Percentiles rank a stretch among this genome's conserved stretches.
phyloP scores from a whole-genome alignment of 495 filamentous ascomycete species.

The Lophiotrema nucula region DNA sequence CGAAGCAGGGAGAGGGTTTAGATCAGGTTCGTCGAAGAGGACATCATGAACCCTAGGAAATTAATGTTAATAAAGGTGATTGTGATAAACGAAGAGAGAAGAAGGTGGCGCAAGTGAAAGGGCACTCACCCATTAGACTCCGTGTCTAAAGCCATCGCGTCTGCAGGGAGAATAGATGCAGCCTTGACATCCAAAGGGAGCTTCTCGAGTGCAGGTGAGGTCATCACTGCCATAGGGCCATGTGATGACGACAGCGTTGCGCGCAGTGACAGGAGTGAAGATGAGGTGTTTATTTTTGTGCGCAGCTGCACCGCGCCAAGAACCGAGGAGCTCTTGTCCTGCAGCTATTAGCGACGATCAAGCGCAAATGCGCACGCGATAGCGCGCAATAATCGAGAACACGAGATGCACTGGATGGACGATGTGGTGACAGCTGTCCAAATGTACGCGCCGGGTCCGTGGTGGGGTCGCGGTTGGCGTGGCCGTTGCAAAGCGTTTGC shows the following conservation, averaged over 20 bases:
- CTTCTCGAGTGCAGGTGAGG: conserved; percentile 43
- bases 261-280: conserved; percentile 6
- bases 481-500: not conserved
- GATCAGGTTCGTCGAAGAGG: conserved; percentile 29
- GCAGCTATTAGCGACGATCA: not conserved
- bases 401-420: not conserved
- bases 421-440: not conserved
- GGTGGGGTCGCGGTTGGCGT: not conserved
- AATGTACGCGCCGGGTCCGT: not conserved
- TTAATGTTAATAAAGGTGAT: not conserved
- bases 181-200: conserved; percentile 50
- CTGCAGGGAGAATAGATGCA: conserved; percentile 44
- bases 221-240: conserved; percentile 54
- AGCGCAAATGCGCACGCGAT: conserved; percentile 3
- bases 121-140: conserved; percentile 52
- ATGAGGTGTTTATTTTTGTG: not conserved
- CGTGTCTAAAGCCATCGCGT: conserved; percentile 47
- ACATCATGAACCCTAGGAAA: conserved; percentile 14
- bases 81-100: conserved; percentile 1
- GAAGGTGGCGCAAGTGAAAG: conserved; percentile 3
- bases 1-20: not conserved
- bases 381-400: not conserved
- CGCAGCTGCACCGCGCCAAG: not conserved
- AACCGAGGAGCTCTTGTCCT: not conserved
- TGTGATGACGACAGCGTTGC: conserved; percentile 2